Conservation (phyloP, 768 basidiomycete genomes). For the Tricholoma saponaceum region DNA sequence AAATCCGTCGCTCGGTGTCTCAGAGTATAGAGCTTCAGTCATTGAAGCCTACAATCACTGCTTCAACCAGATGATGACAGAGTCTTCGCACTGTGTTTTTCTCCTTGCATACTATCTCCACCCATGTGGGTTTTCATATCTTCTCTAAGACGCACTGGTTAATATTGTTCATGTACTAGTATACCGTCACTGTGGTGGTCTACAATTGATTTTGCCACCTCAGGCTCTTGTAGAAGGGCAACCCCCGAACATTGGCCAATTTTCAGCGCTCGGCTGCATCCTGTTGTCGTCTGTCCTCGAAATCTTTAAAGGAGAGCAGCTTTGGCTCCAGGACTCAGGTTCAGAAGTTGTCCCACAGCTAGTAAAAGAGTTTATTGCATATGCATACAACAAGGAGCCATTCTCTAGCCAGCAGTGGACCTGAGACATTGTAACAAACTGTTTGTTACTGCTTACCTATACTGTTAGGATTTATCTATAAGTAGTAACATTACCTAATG, state of each 20-base stretch:
- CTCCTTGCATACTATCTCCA: constrained; percentile 26
- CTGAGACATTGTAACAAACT: too few relatives aligned
- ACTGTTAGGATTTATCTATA: too few relatives aligned
- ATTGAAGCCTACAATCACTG: constrained; percentile 21
- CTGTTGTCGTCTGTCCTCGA: constrained; percentile 9
- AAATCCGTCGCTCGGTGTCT: constrained; percentile 5
- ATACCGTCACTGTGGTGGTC: constrained; percentile 12
- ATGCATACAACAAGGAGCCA: constrained; percentile 18
- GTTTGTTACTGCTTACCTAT: too few relatives aligned
- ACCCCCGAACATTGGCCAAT: background rate
- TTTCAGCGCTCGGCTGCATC: constrained; percentile 8
- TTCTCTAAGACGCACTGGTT: background rate
- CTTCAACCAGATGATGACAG: constrained; percentile 27
- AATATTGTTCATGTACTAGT: constrained; percentile 4
- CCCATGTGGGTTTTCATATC: constrained; percentile 14
- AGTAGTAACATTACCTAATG: too few relatives aligned
- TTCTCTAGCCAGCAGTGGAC: constrained; percentile 10
- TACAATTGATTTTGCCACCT: constrained; percentile 16
- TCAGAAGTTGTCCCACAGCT: constrained; percentile 11
- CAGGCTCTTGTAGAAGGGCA: constrained; percentile 9
- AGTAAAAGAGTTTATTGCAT: constrained; percentile 16
- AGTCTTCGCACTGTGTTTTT: constrained; percentile 23
- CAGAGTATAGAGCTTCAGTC: constrained; percentile 7
- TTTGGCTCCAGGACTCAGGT: constrained; percentile 5
- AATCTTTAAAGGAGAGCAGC: constrained; percentile 19